Conservation (phyloP, 1,284 basidiomycete species). For the Microbotryomycetes sp. region DNA sequence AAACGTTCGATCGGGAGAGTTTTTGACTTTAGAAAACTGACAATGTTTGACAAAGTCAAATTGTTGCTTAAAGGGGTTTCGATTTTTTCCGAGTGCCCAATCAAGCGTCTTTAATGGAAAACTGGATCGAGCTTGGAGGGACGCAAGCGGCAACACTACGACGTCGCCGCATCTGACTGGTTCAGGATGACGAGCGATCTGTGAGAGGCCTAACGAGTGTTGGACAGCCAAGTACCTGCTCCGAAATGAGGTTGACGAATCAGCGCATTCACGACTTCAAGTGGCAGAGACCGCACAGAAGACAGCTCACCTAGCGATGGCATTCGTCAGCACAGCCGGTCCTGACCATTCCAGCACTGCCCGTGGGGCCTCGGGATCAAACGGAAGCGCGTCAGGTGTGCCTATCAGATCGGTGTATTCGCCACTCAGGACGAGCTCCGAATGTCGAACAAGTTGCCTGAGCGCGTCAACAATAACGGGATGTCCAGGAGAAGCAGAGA, state of each 20-base stretch:
- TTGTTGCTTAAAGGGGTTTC: not conserved
- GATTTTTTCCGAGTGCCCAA: constrained; percentile 4
- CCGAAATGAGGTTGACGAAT: not conserved
- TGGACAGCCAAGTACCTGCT: constrained; percentile 33
- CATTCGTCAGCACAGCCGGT: constrained; percentile 29
- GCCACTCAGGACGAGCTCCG: constrained; percentile 1
- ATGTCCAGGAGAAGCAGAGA: constrained; percentile 31
- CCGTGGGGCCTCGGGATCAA: constrained; percentile 18
- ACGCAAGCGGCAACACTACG: constrained; percentile 9
- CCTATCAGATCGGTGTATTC: constrained; percentile 1
- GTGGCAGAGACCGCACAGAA: not conserved
- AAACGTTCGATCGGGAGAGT: not conserved
- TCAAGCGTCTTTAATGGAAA: not conserved
- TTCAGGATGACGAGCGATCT: constrained; percentile 17
- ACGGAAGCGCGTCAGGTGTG: constrained; percentile 9
- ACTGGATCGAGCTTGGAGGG: constrained; percentile 1
- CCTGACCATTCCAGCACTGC: constrained; percentile 17
- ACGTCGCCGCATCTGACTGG: constrained; percentile 33
- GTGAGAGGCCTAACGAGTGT: constrained; percentile 33
- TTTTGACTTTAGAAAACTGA: not conserved
- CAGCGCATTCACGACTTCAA: not conserved
- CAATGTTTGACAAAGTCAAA: not conserved
- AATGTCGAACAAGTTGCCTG: constrained; percentile 24
- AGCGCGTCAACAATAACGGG: constrained; percentile 36
- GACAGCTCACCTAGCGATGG: constrained; percentile 33